phyloP scores from a whole-genome alignment of 331 rosid species.

The Cydonia oblonga region DNA sequence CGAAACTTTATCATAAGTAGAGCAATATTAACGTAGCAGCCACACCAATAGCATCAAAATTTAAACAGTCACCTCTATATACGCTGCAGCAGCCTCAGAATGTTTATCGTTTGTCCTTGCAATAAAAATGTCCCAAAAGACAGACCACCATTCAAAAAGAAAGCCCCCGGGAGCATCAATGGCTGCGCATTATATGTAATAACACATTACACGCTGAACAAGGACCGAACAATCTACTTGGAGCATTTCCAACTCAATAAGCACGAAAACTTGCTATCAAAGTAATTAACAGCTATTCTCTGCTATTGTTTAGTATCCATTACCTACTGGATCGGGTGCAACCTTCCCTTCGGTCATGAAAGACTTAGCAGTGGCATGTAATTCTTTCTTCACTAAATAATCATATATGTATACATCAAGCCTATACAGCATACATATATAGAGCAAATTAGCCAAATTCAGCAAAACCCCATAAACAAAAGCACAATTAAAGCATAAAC shows the following conservation, averaged over 20 bases:
- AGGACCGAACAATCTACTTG: neutral
- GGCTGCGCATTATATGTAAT: constrained; percentile 41
- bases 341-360: constrained; percentile 96
- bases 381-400: constrained; percentile 82
- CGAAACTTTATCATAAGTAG: too few species aligned
- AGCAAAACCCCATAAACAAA: constrained; percentile 1
- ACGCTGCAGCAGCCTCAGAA: constrained; percentile 71
- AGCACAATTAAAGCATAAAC: neutral
- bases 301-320: constrained; percentile 7
- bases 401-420: constrained; percentile 94
- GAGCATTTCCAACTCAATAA: neutral
- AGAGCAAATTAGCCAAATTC: neutral
- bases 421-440: constrained; percentile 31
- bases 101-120: constrained; percentile 86
- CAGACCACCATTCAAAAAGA: constrained; percentile 96
- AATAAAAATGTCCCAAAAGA: constrained; percentile 88
- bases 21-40: neutral
- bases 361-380: constrained; percentile 82
- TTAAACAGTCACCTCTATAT: constrained; percentile 52
- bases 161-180: constrained; percentile 97
- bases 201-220: constrained; percentile 2
- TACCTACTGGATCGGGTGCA: constrained; percentile 92
- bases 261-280: neutral
- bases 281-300: neutral
- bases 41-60: neutral